A percentile compares a stretch with the other conserved stretches of the same genome.
Evolutionary conservation across 73 alveolate species (phyloP).

Genomic region (Uronychia binucleata): DNA sequence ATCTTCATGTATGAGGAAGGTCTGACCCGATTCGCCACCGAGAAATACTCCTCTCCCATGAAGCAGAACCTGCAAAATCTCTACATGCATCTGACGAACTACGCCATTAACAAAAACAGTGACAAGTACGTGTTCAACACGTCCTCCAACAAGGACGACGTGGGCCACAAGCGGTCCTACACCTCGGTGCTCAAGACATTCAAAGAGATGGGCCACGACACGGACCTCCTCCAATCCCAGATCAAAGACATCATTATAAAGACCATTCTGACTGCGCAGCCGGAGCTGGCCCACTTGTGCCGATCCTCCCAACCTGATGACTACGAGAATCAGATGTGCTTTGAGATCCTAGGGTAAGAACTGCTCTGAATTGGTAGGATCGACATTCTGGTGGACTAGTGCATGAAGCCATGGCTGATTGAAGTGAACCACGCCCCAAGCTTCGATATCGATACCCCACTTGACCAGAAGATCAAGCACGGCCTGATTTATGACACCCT

Average conservation of each 20-base stretch:
- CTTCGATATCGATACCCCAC: constrained; percentile 61
- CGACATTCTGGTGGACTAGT: constrained; percentile 37
- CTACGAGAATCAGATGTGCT: constrained; percentile 58
- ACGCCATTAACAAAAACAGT: constrained; percentile 44
- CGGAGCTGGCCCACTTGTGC: constrained; percentile 38
- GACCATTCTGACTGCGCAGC: constrained; percentile 50
- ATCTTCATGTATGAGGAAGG: constrained; percentile 94
- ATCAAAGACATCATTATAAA: constrained; percentile 65
- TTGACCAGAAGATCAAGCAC: constrained; percentile 48
- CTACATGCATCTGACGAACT: constrained; percentile 62
- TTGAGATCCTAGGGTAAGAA: constrained; percentile 42
- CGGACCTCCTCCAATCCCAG: constrained; percentile 27
- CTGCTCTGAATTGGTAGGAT: constrained; percentile 4
- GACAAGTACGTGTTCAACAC: constrained; percentile 50
- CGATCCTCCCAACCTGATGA: constrained; percentile 51
- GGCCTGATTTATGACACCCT: constrained; percentile 51
- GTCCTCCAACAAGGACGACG: constrained; percentile 50
- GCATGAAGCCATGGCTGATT: constrained; percentile 44
- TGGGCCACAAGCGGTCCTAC: constrained; percentile 69
- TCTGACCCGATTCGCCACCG: constrained; percentile 96
- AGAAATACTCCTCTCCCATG: constrained; percentile 78
- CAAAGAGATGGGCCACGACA: constrained; percentile 44
- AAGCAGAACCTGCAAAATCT: constrained; percentile 64
- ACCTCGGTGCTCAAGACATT: constrained; percentile 32
- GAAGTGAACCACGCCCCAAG: constrained; percentile 65